These are phyloP conservation scores for Strobilomyces echinocephalus DNA, from an alignment of 768 basidiomycete genomes.

Conservation along the genomic window DNA sequence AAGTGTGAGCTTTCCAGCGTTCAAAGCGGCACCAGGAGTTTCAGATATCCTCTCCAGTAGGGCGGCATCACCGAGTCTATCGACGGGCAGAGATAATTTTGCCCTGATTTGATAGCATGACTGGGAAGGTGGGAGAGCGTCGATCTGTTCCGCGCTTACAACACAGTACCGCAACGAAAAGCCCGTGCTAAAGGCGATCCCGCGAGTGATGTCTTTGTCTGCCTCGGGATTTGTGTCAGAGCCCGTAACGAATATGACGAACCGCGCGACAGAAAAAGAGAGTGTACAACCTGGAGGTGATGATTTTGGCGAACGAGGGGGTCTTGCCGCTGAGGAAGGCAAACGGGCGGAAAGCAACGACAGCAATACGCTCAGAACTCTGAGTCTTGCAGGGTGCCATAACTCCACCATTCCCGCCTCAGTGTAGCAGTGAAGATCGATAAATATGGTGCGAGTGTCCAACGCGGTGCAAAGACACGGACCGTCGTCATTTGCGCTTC, in stretches of 20 bases:
- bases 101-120: constrained; percentile 43
- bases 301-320: constrained; percentile 26
- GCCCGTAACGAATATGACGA: constrained; percentile 69
- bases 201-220: constrained; percentile 60
- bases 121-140: constrained; percentile 17
- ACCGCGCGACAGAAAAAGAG: constrained; percentile 54
- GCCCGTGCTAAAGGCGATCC: constrained; percentile 56
- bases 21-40: constrained; percentile 34
- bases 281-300: constrained; percentile 54
- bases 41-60: constrained; percentile 36
- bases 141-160: constrained; percentile 25
- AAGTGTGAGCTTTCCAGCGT: constrained; percentile 41
- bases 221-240: constrained; percentile 76
- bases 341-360: constrained; percentile 30
- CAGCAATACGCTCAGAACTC: constrained; percentile 49
- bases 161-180: constrained; percentile 54
- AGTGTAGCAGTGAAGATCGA: constrained; percentile 45
- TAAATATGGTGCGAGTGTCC: constrained; percentile 38
- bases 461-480: constrained; percentile 36
- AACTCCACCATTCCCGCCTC: constrained; percentile 63
- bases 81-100: constrained; percentile 51
- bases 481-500: constrained; percentile 46
- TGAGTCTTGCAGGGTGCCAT: constrained; percentile 59
- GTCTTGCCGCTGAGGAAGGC: constrained; percentile 8
- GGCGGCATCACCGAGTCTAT: constrained; percentile 44